A percentile compares a stretch with the other conserved stretches of the same genome.
phyloP scores from a whole-genome alignment of 2,329 filamentous ascomycete genomes.

The Neofusicoccum sp. region DNA sequence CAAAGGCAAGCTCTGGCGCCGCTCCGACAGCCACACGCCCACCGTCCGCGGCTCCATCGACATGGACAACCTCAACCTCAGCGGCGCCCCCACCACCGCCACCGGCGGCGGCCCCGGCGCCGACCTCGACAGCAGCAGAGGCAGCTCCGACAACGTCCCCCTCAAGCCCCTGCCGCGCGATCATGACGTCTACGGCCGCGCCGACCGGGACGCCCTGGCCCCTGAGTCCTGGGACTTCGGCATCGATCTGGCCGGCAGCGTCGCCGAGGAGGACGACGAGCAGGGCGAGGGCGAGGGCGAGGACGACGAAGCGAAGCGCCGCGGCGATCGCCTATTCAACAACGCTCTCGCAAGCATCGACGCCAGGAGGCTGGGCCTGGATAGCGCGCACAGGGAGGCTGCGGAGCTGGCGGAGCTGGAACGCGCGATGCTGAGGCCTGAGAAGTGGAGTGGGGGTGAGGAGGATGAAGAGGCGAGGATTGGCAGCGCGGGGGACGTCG shows the following conservation, averaged over 20 bases:
- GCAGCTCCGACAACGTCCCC: conserved; percentile 5
- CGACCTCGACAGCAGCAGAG: conserved; percentile 11
- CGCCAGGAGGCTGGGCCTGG: not conserved
- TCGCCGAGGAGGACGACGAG: not conserved
- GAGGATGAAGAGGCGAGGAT: conserved; percentile 1
- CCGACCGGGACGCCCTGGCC: conserved; percentile 17
- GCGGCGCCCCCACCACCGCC: not conserved
- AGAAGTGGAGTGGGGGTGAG: not conserved
- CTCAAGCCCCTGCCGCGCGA: conserved; percentile 7
- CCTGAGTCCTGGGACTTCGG: conserved; percentile 15
- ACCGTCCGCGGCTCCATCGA: not conserved
- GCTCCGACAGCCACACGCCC: conserved; percentile 3
- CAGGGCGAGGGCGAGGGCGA: not conserved
- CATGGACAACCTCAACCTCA: not conserved
- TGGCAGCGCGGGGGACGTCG: no score
- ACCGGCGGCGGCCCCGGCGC: not conserved
- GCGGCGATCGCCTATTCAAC: no score
- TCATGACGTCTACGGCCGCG: conserved; percentile 16
- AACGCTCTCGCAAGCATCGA: not conserved
- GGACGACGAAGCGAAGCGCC: not conserved
- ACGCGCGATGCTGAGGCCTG: not conserved
- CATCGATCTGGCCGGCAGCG: not conserved
- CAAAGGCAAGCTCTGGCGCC: not conserved
- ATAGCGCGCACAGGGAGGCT: not conserved
- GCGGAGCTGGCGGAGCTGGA: not conserved